These are phyloP conservation scores for Kluyveromyces starmeri DNA, from an alignment of 805 yeast genomes.

Conservation along the genomic window DNA sequence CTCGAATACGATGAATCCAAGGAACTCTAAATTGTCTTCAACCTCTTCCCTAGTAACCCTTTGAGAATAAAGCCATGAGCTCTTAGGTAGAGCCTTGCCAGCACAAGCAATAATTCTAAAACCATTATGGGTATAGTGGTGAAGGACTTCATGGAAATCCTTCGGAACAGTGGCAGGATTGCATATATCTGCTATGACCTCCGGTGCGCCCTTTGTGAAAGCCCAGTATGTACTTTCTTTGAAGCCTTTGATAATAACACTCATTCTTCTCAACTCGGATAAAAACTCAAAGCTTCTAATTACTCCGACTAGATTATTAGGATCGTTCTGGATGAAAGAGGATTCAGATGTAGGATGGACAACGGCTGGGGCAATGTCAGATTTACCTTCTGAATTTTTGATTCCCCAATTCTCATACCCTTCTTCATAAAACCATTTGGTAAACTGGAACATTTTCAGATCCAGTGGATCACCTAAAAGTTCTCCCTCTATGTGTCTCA, in stretches of 20 bases:
- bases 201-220: constrained; percentile 96
- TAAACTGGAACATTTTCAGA: constrained; percentile 84
- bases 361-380: constrained; percentile 40
- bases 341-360: constrained; percentile 34
- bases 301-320: constrained; percentile 35
- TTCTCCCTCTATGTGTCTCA: constrained; percentile 69
- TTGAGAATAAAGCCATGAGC: constrained; percentile 42
- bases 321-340: constrained; percentile 29
- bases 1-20: constrained; percentile 89
- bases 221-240: constrained; percentile 36
- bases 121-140: constrained; percentile 86
- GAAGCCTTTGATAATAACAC: constrained; percentile 55
- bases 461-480: constrained; percentile 92
- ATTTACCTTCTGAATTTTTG: constrained; percentile 34
- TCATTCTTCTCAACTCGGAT: constrained; percentile 81
- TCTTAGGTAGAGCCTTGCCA: constrained; percentile 40
- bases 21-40: constrained; percentile 61
- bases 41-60: constrained; percentile 50
- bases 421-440: constrained; percentile 69
- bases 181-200: constrained; percentile 77
- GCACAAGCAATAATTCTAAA: constrained; percentile 95
- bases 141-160: constrained; percentile 63
- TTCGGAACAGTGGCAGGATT: constrained; percentile 59
- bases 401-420: constrained; percentile 38
- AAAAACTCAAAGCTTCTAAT: constrained; percentile 69